phyloP scores from a whole-genome alignment of 2,329 filamentous ascomycete genomes.

The Paecilomyces sp. region DNA sequence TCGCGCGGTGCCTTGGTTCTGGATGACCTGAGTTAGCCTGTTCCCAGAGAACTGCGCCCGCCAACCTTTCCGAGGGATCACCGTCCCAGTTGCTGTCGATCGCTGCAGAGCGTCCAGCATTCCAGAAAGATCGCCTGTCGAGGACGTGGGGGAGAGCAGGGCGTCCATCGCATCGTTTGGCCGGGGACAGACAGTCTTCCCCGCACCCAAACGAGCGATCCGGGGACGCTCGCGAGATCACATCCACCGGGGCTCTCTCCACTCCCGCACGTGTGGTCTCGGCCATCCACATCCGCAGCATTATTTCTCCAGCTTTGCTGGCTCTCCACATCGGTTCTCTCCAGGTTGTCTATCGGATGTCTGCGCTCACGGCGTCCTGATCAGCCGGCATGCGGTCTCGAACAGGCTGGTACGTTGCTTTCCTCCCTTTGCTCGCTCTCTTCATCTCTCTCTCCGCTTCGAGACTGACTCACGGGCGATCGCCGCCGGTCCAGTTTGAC shows the following conservation, averaged over 20 bases:
- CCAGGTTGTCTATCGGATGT: slow-evolving; percentile 1
- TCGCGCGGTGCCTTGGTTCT: neutral
- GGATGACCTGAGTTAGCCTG: neutral
- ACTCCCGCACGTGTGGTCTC: neutral
- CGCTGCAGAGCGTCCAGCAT: neutral
- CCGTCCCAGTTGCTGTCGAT: neutral
- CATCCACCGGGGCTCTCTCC: neutral
- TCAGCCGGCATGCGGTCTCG: slow-evolving; percentile 33
- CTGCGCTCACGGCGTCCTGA: neutral
- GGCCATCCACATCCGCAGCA: neutral
- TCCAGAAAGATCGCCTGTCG: neutral
- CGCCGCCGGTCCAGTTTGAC: slow-evolving; percentile 35
- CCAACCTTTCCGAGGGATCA: neutral
- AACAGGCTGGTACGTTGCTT: slow-evolving; percentile 33
- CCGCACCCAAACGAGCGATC: neutral
- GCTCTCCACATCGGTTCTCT: neutral
- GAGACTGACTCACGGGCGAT: neutral
- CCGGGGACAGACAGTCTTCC: neutral
- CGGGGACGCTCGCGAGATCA: neutral
- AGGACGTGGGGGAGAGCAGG: neutral
- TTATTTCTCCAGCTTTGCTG: neutral
- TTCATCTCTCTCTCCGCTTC: neutral
- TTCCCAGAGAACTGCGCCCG: neutral
- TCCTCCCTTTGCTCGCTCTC: neutral
- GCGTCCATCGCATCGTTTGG: neutral